A percentile compares a stretch with the other conserved stretches of the same genome.
Conservation (phyloP, 257 asterid species). For the Cordia subcordata region DNA sequence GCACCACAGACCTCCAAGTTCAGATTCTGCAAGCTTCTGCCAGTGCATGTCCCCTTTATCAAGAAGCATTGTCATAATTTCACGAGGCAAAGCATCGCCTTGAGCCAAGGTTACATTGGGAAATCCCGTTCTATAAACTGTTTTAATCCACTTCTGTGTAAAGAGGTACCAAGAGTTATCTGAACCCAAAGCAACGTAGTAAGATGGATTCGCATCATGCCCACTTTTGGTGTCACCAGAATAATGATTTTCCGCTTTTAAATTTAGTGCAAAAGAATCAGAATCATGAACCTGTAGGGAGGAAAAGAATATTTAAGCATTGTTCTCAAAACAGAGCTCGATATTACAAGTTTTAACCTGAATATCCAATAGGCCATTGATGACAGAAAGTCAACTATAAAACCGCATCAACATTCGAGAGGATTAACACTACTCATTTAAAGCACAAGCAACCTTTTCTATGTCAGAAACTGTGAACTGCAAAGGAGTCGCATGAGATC, state of each 20-base stretch:
- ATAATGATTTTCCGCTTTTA: conserved; percentile 23
- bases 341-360: neutral
- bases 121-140: conserved; percentile 74
- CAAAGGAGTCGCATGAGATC: too few species aligned
- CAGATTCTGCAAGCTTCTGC: conserved; percentile 88
- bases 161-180: conserved; percentile 99
- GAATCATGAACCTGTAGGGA: conserved; percentile 55
- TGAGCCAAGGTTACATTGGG: conserved; percentile 72
- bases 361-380: too few species aligned
- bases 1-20: conserved; percentile 82
- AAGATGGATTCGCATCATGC: conserved; percentile 49
- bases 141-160: conserved; percentile 91
- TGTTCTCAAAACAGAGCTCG: neutral
- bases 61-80: conserved; percentile 60
- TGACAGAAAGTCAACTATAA: too few species aligned
- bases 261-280: conserved; percentile 51
- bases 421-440: too few species aligned
- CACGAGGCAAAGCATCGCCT: conserved; percentile 82
- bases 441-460: too few species aligned
- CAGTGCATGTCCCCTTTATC: conserved; percentile 81
- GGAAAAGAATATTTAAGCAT: conserved; percentile 7
- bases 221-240: conserved; percentile 29
- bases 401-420: too few species aligned
- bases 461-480: too few species aligned
- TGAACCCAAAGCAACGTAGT: conserved; percentile 92